Percentiles rank a stretch among this genome's conserved stretches.
Conservation (phyloP, 768 basidiomycete genomes). For the Suillus lakei region DNA sequence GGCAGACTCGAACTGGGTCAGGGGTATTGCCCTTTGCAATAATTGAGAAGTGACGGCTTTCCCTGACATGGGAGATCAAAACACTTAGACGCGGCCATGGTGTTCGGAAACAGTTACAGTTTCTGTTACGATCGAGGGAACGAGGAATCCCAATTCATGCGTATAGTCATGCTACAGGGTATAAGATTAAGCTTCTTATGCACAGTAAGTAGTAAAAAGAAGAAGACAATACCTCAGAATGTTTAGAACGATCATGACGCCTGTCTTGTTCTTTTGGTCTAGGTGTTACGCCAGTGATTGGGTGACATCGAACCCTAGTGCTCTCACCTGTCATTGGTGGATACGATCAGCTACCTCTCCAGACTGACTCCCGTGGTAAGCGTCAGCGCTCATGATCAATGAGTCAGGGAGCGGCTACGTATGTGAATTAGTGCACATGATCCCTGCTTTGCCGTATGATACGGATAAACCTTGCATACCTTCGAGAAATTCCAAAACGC, state of each 20-base stretch:
- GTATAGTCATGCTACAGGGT: neutral
- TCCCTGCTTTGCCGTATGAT: no score
- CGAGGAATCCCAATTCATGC: neutral
- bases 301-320: neutral
- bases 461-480: neutral
- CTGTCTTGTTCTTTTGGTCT: neutral
- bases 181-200: conserved; percentile 23
- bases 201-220: no score
- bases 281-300: neutral
- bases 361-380: neutral
- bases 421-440: neutral
- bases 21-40: neutral
- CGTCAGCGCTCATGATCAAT: neutral
- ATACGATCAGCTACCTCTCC: neutral
- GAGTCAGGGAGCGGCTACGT: neutral
- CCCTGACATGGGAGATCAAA: neutral
- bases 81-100: neutral
- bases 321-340: neutral
- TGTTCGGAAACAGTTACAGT: no score
- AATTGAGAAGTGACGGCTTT: neutral
- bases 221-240: no score
- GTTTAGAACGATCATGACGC: no score
- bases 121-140: neutral
- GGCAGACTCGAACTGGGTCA: neutral
- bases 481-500: no score